Base-by-base conservation (phyloP, 805 yeast genomes). In the Candida quercuum region DNA sequence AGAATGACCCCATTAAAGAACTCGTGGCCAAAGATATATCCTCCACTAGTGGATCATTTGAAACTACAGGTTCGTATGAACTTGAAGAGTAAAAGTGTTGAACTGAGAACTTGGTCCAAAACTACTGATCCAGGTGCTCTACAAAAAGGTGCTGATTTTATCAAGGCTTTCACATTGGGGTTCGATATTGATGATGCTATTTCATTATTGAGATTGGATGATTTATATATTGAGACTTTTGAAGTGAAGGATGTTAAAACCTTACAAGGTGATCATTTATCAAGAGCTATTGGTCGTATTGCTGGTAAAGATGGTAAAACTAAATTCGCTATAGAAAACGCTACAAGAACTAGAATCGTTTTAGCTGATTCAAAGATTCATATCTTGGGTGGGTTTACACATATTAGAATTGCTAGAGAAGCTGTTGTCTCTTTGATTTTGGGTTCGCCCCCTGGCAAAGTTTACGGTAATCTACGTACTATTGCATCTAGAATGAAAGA, bases 251-350 rank as follows among this genome's bases (percentile, higher is more conserved):
- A 93, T 63, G 97, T 93, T 40, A 94, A 93, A 65, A 91, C 97
- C 5, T 69, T 93, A 49, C 80, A 78, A 21, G 99, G 98, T 20
- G 99, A 93, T 65, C 99, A 93, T 75, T 71, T 93, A 59, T 84
- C 96, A 36, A 82, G 99, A 74, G 99, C 99, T 7, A 93, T 93
- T 60, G 99, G 99, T 56, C 87, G 99, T 74, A 93, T 93, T 63
- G 99, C 99, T 12, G 99, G 99, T 63, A 94, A 93, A 59, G 99
- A 93, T 59, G 99, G 99, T 57, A 91, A 89, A 65, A 93, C 98
- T 45, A 93, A 91, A 67, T 93, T 91, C 62, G 97, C 99, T 23
- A 93, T 93, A 57, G 99, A 93, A 65, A 93, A 93, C 58, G 97
- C 99, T 14, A 91, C 98, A 17, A 78, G 98, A 67, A 93, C 99